Conservation (phyloP, 345 rosid species). For the Lumnitzera racemosa region DNA sequence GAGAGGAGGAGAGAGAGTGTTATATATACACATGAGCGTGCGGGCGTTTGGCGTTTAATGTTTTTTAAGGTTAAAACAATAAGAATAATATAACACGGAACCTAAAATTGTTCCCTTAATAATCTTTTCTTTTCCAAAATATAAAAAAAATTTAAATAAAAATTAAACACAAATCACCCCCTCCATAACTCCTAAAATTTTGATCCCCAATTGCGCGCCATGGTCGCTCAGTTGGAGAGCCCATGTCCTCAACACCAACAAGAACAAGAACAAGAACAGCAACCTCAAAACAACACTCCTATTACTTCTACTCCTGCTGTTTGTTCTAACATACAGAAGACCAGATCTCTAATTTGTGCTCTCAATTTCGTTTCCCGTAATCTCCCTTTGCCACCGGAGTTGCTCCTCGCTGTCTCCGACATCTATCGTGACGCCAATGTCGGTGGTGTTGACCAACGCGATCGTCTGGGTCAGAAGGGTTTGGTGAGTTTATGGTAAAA, state of each 20-base stretch:
- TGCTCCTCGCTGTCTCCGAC: slow-evolving; percentile 56
- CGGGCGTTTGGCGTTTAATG: no score
- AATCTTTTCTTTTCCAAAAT: no score
- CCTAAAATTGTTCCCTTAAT: neutral
- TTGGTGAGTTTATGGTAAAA: slow-evolving; percentile 26
- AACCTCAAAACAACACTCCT: neutral
- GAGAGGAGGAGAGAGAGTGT: no score
- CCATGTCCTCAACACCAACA: slow-evolving; percentile 32
- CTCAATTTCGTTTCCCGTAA: slow-evolving; percentile 81
- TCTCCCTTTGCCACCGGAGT: slow-evolving; percentile 80
- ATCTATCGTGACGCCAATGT: slow-evolving; percentile 39
- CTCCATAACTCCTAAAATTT: neutral
- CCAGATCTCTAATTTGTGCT: slow-evolving; percentile 77
- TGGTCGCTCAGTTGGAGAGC: slow-evolving; percentile 62
- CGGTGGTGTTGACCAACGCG: slow-evolving; percentile 9
- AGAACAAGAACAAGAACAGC: slow-evolving; percentile 5
- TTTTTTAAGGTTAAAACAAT: neutral
- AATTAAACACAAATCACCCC: no score
- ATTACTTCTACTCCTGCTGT: neutral
- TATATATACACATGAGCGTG: no score
- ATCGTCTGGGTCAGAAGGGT: slow-evolving; percentile 10
- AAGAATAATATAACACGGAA: slow-evolving; percentile 1
- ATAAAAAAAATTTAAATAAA: no score
- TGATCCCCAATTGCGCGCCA: slow-evolving; percentile 52
- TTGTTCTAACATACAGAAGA: slow-evolving; percentile 17